Evolutionary conservation across 2,329 filamentous ascomycete species (phyloP), one percentile per base, ranked within the genome.

Genomic region (Fusarium kyushuense): DNA sequence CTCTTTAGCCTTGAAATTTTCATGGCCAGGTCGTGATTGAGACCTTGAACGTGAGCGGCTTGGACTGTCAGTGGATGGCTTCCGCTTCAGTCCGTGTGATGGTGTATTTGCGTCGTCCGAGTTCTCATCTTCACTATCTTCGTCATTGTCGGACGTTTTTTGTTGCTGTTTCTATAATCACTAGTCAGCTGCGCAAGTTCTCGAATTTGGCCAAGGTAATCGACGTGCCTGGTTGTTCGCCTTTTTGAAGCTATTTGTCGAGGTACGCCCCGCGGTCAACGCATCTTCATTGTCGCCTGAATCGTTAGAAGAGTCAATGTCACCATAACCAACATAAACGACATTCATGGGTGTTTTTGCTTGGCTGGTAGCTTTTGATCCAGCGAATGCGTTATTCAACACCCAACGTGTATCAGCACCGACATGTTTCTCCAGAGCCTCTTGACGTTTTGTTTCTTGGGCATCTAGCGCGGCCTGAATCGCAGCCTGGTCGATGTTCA

Each of bases 321-420:
- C 82, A 11, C 83, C 82, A 62, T 84, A 86, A 23, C 83, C 82
- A 63, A 86, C 80, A 59, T 89, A 89, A 47, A 92, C 85, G 35
- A 94, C 84, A 54, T 84, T 83, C 54, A 87, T 75, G 27, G 80
- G 81, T 40, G 79, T 73, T 58, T 81, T 77, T 42, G 78, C 63
- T 55, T 70, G 70, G 69, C 72, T 73, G 21, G 66, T 59, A 25
- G 76, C 72, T 54, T 70, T 70, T 13, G 67, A 42, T 17, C 73
- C 66, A 35, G 67, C 54, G 48, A 72, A 67, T 17, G 72, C 70
- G 53, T 87, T 84, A 63, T 88, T 89, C 56, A 94, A 80, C 19
- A 92, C 90, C 92, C 92, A 95, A 76, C 90, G 89, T 19, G 90
- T 90, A 76, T 94, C 92, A 53, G 89, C 88, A 42, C 86, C 84